Percentiles rank a stretch among this genome's conserved stretches.
Conservation (phyloP, 352 stramenopile species). For the Globisporangium polare region DNA sequence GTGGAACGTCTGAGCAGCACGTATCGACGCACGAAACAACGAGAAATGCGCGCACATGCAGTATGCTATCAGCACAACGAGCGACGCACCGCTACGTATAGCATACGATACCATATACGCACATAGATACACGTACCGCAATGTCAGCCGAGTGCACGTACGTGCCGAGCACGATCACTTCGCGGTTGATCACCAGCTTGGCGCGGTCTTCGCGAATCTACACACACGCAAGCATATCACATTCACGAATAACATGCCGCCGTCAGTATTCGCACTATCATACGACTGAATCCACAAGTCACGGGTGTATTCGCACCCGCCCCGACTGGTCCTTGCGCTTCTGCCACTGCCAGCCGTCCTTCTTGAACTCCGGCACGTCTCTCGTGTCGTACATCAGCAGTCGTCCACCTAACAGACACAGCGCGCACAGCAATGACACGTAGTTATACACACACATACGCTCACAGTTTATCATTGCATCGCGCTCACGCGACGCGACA, state of each 20-base stretch:
- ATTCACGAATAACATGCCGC: too few relatives aligned
- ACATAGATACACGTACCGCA: constrained; percentile 28
- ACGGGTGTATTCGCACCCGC: constrained; percentile 43
- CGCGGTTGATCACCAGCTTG: constrained; percentile 82
- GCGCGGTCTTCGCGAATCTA: constrained; percentile 78
- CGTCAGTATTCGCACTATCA: too few relatives aligned
- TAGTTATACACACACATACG: background rate
- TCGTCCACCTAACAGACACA: constrained; percentile 41
- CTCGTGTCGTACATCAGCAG: constrained; percentile 69
- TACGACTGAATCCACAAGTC: too few relatives aligned
- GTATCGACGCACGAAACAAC: too few relatives aligned
- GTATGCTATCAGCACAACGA: too few relatives aligned
- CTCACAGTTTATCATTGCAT: background rate
- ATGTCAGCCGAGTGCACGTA: constrained; percentile 82
- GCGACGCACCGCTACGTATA: background rate
- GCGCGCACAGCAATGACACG: background rate
- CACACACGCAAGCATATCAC: background rate
- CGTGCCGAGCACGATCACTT: constrained; percentile 74
- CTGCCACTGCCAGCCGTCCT: constrained; percentile 83
- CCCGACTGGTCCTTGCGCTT: constrained; percentile 82
- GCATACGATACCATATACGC: background rate
- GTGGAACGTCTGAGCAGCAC: constrained; percentile 61
- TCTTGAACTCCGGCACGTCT: constrained; percentile 74
- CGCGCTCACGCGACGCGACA: background rate
- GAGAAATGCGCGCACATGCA: constrained; percentile 2